Percentiles rank a stretch among this genome's conserved stretches.
Evolutionary conservation across 2,329 filamentous ascomycete species (phyloP).

Genomic region (Trichophyton equinum): DNA sequence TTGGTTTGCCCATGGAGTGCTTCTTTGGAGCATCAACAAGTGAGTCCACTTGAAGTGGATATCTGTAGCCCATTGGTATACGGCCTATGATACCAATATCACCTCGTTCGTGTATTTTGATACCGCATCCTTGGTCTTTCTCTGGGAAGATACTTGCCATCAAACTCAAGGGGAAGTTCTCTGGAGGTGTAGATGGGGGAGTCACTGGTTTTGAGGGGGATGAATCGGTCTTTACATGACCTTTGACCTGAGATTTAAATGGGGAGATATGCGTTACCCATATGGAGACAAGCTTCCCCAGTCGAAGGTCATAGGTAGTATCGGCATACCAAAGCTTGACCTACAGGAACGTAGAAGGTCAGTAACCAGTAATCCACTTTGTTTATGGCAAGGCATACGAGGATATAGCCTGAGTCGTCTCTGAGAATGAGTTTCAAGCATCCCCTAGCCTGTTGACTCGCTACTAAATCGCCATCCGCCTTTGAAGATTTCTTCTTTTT

Average conservation of each 20-base stretch:
- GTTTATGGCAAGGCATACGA: neutral
- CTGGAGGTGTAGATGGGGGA: neutral
- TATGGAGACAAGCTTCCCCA: constrained; percentile 33
- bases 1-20: constrained; percentile 26
- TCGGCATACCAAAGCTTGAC: constrained; percentile 20
- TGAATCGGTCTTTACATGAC: constrained; percentile 21
- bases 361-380: neutral
- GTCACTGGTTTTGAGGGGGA: constrained; percentile 17
- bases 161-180: constrained; percentile 13
- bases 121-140: constrained; percentile 36
- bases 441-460: neutral
- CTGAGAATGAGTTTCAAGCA: constrained; percentile 19
- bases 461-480: neutral
- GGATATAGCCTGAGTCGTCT: constrained; percentile 19
- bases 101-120: constrained; percentile 35
- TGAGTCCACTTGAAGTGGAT: constrained; percentile 34
- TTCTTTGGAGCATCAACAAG: constrained; percentile 29
- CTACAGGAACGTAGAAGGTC: constrained; percentile 9
- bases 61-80: constrained; percentile 28
- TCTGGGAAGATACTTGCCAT: constrained; percentile 43
- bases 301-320: constrained; percentile 15
- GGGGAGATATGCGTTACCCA: constrained; percentile 40
- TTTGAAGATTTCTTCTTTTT: neutral
- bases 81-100: constrained; percentile 33
- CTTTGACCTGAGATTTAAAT: constrained; percentile 2